Base-by-base conservation (phyloP, 176 grass and related monocot genomes). In the Secale cereale region DNA sequence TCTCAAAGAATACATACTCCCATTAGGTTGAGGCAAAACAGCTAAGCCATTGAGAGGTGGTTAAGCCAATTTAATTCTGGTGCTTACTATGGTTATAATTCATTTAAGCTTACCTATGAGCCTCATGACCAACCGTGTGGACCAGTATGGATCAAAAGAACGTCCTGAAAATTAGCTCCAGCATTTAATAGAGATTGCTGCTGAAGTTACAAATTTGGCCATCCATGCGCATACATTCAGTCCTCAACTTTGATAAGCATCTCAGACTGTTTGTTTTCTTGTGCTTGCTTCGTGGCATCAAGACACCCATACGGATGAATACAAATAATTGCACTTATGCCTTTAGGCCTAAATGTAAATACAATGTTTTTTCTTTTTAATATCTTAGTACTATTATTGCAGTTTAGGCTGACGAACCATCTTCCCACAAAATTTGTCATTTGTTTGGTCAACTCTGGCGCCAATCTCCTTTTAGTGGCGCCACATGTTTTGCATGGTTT, bases 261-360 rank as follows among this genome's bases (percentile, higher is more conserved):
- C 3, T 25, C 52, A 64, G 20, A 20, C 29, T 26, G 56, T 74
- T 84, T 82, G 4, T 62, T 86, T 71, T 70, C 64, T 86, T 77
- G 19, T 39, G 4, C 28, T 14, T 62, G 36, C 69, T 78, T 32
- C 23, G 25, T 1, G 13, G 73, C 83, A 64, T 78, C 3, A 65
- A 66, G 77, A 84, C 54, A 46, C 13, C 39, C 15, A 60, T 32
- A 37, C n/a, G 6, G 17, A 57, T 57, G 2, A 36, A 65, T 74
- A 54, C n/a, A 79, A 57, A 66, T 4, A 23, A 2, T 52, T 52
- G 48, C 10, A 36, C 48, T 63, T 71, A 17, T 3, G 37, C 78
- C 17, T 36, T 79, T 30, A 71, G 7, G 0, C 8, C 22, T n/a
- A 65, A 74, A 11, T 39, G 19, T 74, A 65, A 81, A 39, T 4